These are phyloP conservation scores for Symmetrospora coprosmae DNA, from an alignment of 768 basidiomycete genomes.

Conservation along the genomic window DNA sequence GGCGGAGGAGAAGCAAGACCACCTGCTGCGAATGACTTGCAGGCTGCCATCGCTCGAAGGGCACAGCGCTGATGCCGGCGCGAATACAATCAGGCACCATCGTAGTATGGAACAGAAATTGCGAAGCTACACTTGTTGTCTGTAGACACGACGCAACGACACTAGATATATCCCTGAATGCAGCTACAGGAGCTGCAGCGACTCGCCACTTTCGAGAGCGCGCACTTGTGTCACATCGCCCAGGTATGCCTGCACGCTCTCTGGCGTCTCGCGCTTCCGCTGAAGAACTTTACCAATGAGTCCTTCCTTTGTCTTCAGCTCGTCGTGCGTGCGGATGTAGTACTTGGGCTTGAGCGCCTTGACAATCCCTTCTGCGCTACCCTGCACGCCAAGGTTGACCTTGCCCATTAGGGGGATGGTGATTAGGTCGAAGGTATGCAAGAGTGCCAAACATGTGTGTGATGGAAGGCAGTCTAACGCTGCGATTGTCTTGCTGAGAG, in stretches of 20 bases:
- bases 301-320: slow-evolving; percentile 14
- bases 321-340: slow-evolving; percentile 9
- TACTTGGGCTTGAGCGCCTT: not conserved
- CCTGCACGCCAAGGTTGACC: not conserved
- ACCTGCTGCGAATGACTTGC: no score
- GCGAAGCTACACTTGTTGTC: no score
- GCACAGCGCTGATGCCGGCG: no score
- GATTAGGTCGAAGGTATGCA: not conserved
- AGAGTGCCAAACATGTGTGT: not conserved
- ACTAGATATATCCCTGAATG: no score
- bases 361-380: not conserved
- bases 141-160: no score
- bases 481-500: not conserved
- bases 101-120: no score
- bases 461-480: not conserved
- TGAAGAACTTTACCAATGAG: not conserved
- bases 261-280: not conserved
- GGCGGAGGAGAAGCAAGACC: no score
- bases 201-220: not conserved
- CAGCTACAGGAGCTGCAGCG: not conserved
- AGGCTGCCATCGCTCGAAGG: no score
- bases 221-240: not conserved
- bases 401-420: not conserved
- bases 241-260: not conserved
- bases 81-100: no score